Evolutionary conservation across 169 alveolate species (phyloP), one percentile per base, ranked within the genome.

Genomic region (Eimeria necatrix): DNA sequence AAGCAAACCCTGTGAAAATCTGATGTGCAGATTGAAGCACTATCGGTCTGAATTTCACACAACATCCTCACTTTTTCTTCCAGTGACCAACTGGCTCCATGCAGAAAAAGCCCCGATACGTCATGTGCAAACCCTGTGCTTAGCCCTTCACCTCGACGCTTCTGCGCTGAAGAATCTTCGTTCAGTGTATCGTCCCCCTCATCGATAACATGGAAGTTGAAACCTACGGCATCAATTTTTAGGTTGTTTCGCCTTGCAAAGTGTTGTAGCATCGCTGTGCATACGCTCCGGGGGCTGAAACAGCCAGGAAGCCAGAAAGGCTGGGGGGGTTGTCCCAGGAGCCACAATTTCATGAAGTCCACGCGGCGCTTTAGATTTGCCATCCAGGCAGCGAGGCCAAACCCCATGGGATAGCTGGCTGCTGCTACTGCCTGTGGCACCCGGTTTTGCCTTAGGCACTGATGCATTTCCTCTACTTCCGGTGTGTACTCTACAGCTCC

Each of bases 61-160:
- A 59, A 16, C 4, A 51, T 2, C 85, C 51, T 83, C 46, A 93
- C 96, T 85, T 49, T 52, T 52, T 93, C 96, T 20, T 93, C 94
- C 16, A 68, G 56, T 14, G 91, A 83, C 99, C 99, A 99, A 91
- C 98, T 97, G 68, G 99, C 99, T 16, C 99, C 99, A 93, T 98
- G 99, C 91, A 99, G 84, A 94, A 95, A 98, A 96, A 99, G 95
- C 71, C 99, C 99, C 88, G 98, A 96, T 74, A 98, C 97, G 95
- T 96, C 97, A 94, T 98, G 76, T 22, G 90, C 53, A 49, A 64
- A 41, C 24, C 16, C 32, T 53, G 46, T 64, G 2, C 60, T 73
- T 2, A 22, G n/a, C 4, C 12, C 86, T 26, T 7, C 8, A 4
- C 22, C 87, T 32, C 41, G 41, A 32, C 41, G 41, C 4, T 0